Evolutionary conservation across 148 eudicot species (phyloP).

Genomic region (Chenopodium album): DNA sequence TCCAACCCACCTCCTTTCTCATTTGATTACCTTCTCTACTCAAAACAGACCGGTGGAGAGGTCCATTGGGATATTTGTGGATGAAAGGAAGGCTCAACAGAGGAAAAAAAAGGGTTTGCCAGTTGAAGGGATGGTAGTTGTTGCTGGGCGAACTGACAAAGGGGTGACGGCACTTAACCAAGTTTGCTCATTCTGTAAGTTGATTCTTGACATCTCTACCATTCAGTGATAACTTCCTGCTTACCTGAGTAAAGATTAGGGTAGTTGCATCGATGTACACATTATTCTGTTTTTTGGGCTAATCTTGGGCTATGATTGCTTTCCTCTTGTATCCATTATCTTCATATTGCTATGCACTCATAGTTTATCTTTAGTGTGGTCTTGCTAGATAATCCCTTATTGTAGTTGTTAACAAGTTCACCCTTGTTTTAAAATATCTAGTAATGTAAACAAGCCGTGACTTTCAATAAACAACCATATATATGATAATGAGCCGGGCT

Average conservation of each 20-base stretch:
- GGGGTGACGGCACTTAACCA: conserved; percentile 88
- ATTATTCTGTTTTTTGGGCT: neutral
- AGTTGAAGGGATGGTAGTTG: conserved; percentile 60
- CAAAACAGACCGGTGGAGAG: conserved; percentile 62
- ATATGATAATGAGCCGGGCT: too few relatives aligned
- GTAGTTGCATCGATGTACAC: neutral
- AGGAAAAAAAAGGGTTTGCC: conserved; percentile 80
- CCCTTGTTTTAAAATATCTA: neutral
- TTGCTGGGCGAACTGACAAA: conserved; percentile 98
- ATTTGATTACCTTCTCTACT: conserved; percentile 19
- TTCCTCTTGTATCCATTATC: neutral
- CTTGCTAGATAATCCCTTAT: neutral
- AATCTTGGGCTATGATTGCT: neutral
- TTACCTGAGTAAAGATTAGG: neutral
- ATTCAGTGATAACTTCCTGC: neutral
- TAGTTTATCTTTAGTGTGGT: neutral
- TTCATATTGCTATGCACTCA: neutral
- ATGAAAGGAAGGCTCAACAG: conserved; percentile 70
- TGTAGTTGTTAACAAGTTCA: neutral
- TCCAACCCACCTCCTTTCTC: neutral
- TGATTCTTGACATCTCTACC: conserved; percentile 16
- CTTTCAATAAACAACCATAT: too few relatives aligned
- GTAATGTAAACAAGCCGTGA: too few relatives aligned
- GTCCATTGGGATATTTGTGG: conserved; percentile 75
- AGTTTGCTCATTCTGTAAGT: conserved; percentile 96